A percentile compares a stretch with the other conserved stretches of the same genome.
phyloP scores from a whole-genome alignment of 495 filamentous ascomycete species.

The Penicillium cataractarum region DNA sequence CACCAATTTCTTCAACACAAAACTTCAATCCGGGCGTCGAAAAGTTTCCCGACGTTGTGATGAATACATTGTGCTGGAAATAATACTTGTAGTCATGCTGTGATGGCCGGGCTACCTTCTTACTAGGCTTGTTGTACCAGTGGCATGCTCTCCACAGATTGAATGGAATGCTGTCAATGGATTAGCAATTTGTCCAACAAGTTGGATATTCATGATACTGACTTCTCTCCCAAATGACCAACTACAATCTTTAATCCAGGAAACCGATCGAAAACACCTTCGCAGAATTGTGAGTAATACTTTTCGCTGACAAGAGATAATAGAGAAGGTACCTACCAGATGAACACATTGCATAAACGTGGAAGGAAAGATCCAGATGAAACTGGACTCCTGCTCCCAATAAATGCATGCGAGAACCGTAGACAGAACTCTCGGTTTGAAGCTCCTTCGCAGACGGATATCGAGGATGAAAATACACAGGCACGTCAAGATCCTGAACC shows the following conservation, averaged over 20 bases:
- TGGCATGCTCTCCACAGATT: slow-evolving; percentile 10
- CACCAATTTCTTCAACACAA: not conserved
- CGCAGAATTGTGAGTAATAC: not conserved
- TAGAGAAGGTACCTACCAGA: not conserved
- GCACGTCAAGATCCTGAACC: slow-evolving; percentile 8
- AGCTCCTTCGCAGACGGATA: not conserved
- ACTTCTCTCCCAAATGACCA: not conserved
- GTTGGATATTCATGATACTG: not conserved
- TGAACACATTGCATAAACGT: not conserved
- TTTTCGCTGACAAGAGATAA: too few species aligned
- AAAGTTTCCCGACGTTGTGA: slow-evolving; percentile 5
- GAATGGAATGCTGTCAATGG: not conserved
- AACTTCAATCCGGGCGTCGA: not conserved
- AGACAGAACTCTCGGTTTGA: not conserved
- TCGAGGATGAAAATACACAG: slow-evolving; percentile 10
- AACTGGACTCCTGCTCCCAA: not conserved
- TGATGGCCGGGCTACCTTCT: slow-evolving; percentile 4
- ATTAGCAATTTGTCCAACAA: not conserved
- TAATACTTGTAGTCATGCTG: slow-evolving; percentile 7
- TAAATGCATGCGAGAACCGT: not conserved
- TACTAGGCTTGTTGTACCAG: slow-evolving; percentile 11
- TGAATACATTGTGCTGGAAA: slow-evolving; percentile 6
- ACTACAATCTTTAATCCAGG: not conserved
- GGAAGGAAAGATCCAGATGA: not conserved
- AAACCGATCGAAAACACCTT: not conserved